Evolutionary conservation across 1,284 basidiomycete genomes (phyloP).

Genomic region (Puccinia sorghi): DNA sequence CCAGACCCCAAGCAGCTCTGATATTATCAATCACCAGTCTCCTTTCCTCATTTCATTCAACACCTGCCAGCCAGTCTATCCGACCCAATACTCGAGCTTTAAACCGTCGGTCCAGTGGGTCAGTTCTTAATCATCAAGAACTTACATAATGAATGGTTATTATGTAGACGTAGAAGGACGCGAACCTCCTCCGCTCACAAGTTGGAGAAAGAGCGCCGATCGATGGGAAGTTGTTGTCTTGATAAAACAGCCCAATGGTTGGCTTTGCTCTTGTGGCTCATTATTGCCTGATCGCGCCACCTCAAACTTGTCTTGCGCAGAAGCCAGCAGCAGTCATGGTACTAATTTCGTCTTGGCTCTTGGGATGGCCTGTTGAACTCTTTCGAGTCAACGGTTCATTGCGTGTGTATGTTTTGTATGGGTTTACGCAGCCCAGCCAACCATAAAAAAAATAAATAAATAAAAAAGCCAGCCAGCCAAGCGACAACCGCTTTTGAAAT

Average conservation of each 20-base stretch:
- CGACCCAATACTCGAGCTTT: too few relatives aligned
- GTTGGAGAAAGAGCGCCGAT: background rate
- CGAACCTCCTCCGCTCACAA: too few relatives aligned
- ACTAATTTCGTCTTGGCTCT: background rate
- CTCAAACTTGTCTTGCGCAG: background rate
- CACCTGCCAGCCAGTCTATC: too few relatives aligned
- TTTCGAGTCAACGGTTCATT: background rate
- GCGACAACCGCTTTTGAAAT: background rate
- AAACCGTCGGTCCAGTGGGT: too few relatives aligned
- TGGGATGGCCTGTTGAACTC: background rate
- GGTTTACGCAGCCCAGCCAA: constrained; percentile 11
- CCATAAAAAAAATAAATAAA: background rate
- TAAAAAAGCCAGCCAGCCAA: background rate
- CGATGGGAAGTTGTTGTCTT: background rate
- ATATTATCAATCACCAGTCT: too few relatives aligned
- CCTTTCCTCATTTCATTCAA: too few relatives aligned
- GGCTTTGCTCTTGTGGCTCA: background rate
- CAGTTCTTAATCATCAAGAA: too few relatives aligned
- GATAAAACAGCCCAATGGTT: background rate
- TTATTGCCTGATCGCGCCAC: background rate
- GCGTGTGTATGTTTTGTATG: background rate
- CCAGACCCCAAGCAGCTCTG: too few relatives aligned
- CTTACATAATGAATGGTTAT: too few relatives aligned
- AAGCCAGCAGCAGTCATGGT: constrained; percentile 1
- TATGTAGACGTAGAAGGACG: too few relatives aligned